These are phyloP conservation scores for Thoreauomyces humboldtii DNA, from an alignment of 192 early-diverging fungal species.

Conservation along the genomic window DNA sequence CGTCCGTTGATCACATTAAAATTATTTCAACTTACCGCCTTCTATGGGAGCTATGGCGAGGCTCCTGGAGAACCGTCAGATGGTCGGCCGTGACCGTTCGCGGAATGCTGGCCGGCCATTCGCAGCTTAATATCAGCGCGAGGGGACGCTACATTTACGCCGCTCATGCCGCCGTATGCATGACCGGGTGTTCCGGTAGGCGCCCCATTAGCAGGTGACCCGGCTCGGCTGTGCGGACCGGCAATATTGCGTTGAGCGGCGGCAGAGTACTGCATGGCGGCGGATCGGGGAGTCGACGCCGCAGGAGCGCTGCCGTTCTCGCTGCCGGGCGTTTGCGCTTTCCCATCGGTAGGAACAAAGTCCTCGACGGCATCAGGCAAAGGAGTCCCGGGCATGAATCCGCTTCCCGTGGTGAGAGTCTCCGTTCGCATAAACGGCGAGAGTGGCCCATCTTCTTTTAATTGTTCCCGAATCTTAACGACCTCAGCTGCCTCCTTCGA, in stretches of 20 bases:
- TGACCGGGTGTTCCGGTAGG: not conserved
- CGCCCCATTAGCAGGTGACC: not conserved
- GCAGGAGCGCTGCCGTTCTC: not conserved
- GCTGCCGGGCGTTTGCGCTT: not conserved
- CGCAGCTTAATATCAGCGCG: constrained; percentile 19
- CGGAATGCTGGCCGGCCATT: not conserved
- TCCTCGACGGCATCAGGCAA: constrained; percentile 1
- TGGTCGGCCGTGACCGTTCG: not conserved
- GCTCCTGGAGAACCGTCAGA: too few relatives aligned
- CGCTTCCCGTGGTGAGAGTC: not conserved
- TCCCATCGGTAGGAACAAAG: not conserved
- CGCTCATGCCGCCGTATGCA: constrained; percentile 21
- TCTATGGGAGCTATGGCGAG: too few relatives aligned
- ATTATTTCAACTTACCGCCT: too few relatives aligned
- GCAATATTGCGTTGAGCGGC: not conserved
- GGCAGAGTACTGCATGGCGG: not conserved
- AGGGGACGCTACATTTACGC: not conserved
- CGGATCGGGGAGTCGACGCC: not conserved
- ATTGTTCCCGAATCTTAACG: not conserved
- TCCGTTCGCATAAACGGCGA: not conserved
- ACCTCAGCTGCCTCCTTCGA: not conserved
- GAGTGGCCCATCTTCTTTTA: not conserved
- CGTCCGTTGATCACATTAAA: too few relatives aligned
- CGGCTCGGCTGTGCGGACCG: not conserved
- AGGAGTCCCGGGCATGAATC: constrained; percentile 11